Evolutionary conservation across 306 rosid species (phyloP).

Genomic region (Prunus dulcis): DNA sequence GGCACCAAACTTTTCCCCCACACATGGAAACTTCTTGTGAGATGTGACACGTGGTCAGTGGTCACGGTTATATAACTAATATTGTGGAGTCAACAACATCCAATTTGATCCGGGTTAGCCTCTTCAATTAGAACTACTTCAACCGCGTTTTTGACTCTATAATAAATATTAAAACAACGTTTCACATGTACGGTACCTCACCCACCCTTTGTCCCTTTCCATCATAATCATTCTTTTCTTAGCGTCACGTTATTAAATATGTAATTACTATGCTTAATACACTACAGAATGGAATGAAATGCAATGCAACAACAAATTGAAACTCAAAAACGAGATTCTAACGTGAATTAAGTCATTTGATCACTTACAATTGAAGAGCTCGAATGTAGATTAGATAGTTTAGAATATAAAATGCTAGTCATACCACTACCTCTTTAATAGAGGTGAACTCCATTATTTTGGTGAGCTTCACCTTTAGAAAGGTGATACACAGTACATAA

Average conservation of each 20-base stretch:
- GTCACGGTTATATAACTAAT: background rate
- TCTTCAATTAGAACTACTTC: background rate
- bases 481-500: no score
- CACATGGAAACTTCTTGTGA: background rate
- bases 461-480: accelerated
- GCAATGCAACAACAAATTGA: background rate
- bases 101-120: background rate
- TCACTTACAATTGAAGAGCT: no score
- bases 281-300: background rate
- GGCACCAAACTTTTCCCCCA: no score
- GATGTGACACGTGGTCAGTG: background rate
- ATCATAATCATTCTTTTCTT: background rate
- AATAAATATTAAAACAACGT: background rate
- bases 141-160: background rate
- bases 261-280: background rate
- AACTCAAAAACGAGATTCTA: background rate
- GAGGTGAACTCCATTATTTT: accelerated
- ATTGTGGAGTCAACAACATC: background rate
- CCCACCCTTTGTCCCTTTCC: background rate
- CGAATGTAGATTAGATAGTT: no score
- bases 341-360: no score
- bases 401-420: no score
- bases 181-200: background rate
- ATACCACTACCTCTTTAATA: no score
- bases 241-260: background rate